Percentiles rank a stretch among this genome's conserved stretches.
These are phyloP conservation scores for Lentinula sp. DNA, from an alignment of 768 basidiomycete genomes.

Conservation along the genomic window DNA sequence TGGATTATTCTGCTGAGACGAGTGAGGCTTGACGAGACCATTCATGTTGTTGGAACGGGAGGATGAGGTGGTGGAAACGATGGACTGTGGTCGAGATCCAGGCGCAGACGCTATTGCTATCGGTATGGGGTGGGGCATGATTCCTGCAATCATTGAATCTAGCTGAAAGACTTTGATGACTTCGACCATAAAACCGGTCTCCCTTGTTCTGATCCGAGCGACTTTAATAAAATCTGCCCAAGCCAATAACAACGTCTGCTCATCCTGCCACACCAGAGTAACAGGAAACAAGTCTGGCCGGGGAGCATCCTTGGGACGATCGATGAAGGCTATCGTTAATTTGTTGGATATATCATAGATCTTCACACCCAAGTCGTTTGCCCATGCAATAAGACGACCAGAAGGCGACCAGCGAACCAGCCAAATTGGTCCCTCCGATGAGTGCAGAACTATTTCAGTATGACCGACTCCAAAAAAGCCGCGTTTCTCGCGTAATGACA, in stretches of 20 bases:
- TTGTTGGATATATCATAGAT: slow-evolving; percentile 82
- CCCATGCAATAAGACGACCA: slow-evolving; percentile 88
- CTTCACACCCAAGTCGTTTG: slow-evolving; percentile 90
- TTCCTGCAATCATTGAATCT: slow-evolving; percentile 93
- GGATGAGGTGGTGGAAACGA: slow-evolving; percentile 1
- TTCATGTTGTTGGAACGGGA: neutral
- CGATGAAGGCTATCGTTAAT: slow-evolving; percentile 78
- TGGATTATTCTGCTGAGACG: neutral
- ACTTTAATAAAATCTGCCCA: slow-evolving; percentile 96
- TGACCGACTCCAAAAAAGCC: slow-evolving; percentile 72
- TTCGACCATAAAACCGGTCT: slow-evolving; percentile 61
- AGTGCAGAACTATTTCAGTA: slow-evolving; percentile 78
- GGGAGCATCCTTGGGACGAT: slow-evolving; percentile 76
- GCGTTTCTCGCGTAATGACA: slow-evolving; percentile 89
- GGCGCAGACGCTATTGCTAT: slow-evolving; percentile 11
- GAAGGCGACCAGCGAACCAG: slow-evolving; percentile 67
- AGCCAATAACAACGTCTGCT: slow-evolving; percentile 81
- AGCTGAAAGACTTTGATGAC: slow-evolving; percentile 89
- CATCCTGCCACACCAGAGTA: slow-evolving; percentile 88
- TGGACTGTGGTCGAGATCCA: slow-evolving; percentile 10
- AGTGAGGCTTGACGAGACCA: neutral
- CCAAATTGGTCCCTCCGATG: slow-evolving; percentile 94
- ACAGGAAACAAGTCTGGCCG: slow-evolving; percentile 95
- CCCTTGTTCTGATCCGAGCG: slow-evolving; percentile 62
- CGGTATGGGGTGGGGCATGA: slow-evolving; percentile 67